Conservation (phyloP, 495 filamentous ascomycete genomes). For the Neurospora cerealis region DNA sequence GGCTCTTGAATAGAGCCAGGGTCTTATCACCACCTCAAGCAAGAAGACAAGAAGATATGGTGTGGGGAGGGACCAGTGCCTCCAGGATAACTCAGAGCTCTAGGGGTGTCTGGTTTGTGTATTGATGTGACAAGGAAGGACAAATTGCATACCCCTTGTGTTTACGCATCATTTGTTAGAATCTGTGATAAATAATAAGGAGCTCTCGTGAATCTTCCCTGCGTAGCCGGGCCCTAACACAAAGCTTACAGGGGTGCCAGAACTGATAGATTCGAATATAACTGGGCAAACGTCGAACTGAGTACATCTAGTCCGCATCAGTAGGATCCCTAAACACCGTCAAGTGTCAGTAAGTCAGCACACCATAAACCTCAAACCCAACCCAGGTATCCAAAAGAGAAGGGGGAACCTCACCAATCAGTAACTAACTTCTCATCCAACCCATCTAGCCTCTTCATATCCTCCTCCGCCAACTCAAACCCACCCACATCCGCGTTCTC, state of each 20-base stretch:
- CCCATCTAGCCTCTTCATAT: conserved; percentile 53
- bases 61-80: not conserved
- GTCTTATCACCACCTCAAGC: not conserved
- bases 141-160: not conserved
- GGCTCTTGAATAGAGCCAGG: not conserved
- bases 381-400: too few species aligned
- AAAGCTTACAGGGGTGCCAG: not conserved
- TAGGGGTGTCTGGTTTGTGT: not conserved
- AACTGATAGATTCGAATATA: not conserved
- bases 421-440: conserved; percentile 61
- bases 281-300: not conserved
- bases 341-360: not conserved
- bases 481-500: conserved; percentile 57
- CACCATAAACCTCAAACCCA: not conserved
- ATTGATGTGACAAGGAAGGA: not conserved
- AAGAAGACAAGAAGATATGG: not conserved
- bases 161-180: not conserved
- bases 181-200: not conserved
- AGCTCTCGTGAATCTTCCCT: not conserved
- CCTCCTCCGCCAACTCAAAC: conserved; percentile 52
- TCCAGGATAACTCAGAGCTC: not conserved
- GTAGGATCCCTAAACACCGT: not conserved
- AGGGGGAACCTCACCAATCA: conserved; percentile 32
- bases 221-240: not conserved
- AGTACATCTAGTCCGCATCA: not conserved